Evolutionary conservation across 1,139 yeast species (phyloP), one percentile per base, ranked within the genome.

Genomic region (Hyphopichia khmerensis): DNA sequence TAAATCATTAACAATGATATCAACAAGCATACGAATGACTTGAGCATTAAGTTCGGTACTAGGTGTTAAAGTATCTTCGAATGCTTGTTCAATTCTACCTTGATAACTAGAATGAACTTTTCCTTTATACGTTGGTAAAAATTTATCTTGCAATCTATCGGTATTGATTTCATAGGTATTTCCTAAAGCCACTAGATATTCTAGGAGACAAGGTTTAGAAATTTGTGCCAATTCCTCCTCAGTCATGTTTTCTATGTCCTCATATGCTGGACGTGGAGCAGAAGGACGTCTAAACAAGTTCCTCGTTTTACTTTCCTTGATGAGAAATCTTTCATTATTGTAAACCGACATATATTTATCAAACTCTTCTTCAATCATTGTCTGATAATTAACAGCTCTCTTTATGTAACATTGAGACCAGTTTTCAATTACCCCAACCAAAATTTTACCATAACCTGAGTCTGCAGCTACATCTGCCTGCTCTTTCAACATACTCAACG

Each of bases 401-500:
- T 72, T 67, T 40, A 77, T 68, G 48, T 89, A 71, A 41, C 87
- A 72, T 11, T 66, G 68, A 23, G 87, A 79, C 75, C 93, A 87
- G 47, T 85, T 83, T 43, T 79, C 84, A 27, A 90, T 80, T 13
- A 89, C 95, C n/a, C 95, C 95, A 9, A 84, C 83, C 37, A 89
- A 70, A 27, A 90, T 87, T 49, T 84, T 79, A 10, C 93, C 89
- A 59, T 87, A 91, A 2, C 90, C 89, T 2, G 95, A 83, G 33
- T 86, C 93, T 0, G 93, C 89, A 0, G 96, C 96, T 10, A 87
- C 95, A 51, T 87, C 96, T n/a, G 90, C 85, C 60, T 90, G 96
- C 58, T 89, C 96, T 29, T 86, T 84, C 47, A 90, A 80, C 83
- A 90, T 87, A 40, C 87, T 80, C 59, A 88, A 82, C 0, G 77